Base-by-base conservation (phyloP, 306 rosid genomes). In the Cicer cuneatum region DNA sequence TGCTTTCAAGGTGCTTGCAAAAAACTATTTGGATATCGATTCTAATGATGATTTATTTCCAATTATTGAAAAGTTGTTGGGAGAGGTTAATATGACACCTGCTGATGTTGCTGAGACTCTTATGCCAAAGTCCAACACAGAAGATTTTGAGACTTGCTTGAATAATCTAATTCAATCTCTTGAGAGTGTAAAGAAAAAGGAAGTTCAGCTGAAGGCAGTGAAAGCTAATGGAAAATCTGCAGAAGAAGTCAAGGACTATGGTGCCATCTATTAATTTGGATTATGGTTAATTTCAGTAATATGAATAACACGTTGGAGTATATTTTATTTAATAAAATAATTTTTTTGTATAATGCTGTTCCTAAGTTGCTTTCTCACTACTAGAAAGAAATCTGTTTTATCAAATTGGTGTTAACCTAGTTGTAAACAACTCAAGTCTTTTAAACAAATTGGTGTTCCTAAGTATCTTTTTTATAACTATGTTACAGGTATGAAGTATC, bases 71-170 rank as follows among this genome's bases (percentile, higher is more conserved):
- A 38, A 12, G 0, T 57, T 85, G 85, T 81, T 90, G 75, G 69
- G 45, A 21, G 85, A 90, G 57, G 74, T 47, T 0, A 21, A 85
- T 43, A 81, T 87, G 73, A 76, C 91, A 10, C 94, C 91, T 60
- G 91, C 96, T 45, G 92, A 90, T 78, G 90, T 90, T 18, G 93
- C 91, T 2, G 91, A 87, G 85, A 89, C 83, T 77, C 48, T 92
- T 38, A 87, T 92, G 91, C 91, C 90, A 0, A 87, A 87, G 75
- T 82, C 91, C 0, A 43, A 58, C 2, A 21, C 43, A 1, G 87
- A 89, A 18, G 86, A 82, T 61, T 81, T 8, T 0, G 78, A 75
- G 5, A 8, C 46, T 58, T 85, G 90, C 46, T 65, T 92, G 81
- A 21, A 78, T 76, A 87, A 53, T 37, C 73, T 92, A 83, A 81